Conservation (phyloP, 768 basidiomycete species). For the Amanita rubescens region DNA sequence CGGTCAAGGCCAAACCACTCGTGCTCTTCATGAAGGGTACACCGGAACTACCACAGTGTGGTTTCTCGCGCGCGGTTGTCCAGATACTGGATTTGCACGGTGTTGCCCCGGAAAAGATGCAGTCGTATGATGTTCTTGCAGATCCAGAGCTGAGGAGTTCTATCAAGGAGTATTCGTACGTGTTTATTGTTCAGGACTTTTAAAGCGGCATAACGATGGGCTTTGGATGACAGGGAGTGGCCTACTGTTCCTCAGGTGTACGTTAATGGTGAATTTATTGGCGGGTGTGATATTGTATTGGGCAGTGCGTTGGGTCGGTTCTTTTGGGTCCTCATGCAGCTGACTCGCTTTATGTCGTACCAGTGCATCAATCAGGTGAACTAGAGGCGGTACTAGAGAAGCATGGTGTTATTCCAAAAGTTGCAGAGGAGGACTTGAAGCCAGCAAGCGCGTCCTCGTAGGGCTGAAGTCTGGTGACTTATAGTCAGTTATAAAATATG, state of each 20-base stretch:
- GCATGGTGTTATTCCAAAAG: slow-evolving; percentile 59
- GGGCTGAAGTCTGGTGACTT: too few relatives aligned
- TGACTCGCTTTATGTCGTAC: slow-evolving; percentile 5
- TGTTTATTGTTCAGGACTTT: slow-evolving; percentile 13
- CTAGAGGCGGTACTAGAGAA: slow-evolving; percentile 75
- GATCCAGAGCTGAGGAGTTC: slow-evolving; percentile 76
- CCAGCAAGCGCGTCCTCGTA: slow-evolving; percentile 5
- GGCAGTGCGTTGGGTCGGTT: slow-evolving; percentile 54
- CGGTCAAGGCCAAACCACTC: slow-evolving; percentile 68
- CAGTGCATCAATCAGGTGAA: slow-evolving; percentile 97
- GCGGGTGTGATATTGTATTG: slow-evolving; percentile 92
- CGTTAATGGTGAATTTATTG: slow-evolving; percentile 90
- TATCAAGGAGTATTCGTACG: slow-evolving; percentile 97
- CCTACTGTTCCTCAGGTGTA: slow-evolving; percentile 97
- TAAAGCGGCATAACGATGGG: background rate
- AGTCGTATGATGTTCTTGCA: slow-evolving; percentile 85
- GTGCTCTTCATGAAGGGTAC: slow-evolving; percentile 99
- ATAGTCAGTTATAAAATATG: background rate
- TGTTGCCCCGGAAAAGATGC: slow-evolving; percentile 72
- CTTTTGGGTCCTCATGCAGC: background rate
- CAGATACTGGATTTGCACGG: slow-evolving; percentile 85
- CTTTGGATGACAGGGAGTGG: slow-evolving; percentile 65
- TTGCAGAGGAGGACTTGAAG: slow-evolving; percentile 15
- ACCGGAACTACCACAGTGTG: slow-evolving; percentile 79
- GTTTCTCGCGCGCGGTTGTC: slow-evolving; percentile 91